Percentiles rank a stretch among this genome's conserved stretches.
Conservation (phyloP, 768 basidiomycete genomes). For the Serendipita vermifera region DNA sequence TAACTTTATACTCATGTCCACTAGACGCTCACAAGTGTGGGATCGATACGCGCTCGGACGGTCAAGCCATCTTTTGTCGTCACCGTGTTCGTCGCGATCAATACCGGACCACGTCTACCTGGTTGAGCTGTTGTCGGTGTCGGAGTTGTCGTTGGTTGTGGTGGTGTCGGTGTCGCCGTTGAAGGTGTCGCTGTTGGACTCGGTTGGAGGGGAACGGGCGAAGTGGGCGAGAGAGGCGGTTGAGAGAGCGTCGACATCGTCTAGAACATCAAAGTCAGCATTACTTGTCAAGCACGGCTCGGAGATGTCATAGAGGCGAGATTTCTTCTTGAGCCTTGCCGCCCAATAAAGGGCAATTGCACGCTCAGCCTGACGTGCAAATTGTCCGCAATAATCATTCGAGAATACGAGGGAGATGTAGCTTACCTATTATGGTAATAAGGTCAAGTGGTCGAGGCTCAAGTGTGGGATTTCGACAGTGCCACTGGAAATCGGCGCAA, state of each 20-base stretch:
- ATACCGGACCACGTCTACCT: conserved; percentile 22
- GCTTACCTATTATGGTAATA: too few species aligned
- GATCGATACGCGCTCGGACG: conserved; percentile 66
- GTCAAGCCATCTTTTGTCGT: conserved; percentile 51
- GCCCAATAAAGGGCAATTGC: too few species aligned
- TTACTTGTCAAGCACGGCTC: too few species aligned
- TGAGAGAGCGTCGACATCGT: not conserved
- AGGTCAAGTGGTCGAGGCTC: too few species aligned
- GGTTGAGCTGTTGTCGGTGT: too few species aligned
- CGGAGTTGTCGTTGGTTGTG: conserved; percentile 10
- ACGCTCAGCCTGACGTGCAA: conserved; percentile 38
- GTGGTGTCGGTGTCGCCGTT: conserved; percentile 10
- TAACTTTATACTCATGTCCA: not conserved
- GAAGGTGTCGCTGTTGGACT: conserved; percentile 6
- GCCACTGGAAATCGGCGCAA: too few species aligned
- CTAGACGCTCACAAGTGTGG: conserved; percentile 37
- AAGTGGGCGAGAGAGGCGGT: not conserved
- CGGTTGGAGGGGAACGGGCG: not conserved
- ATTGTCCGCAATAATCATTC: conserved; percentile 19
- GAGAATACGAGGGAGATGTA: not conserved
- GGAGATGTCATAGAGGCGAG: too few species aligned
- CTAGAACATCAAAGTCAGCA: not conserved
- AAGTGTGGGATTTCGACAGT: too few species aligned
- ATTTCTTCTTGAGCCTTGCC: too few species aligned
- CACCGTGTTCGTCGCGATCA: conserved; percentile 76